Evolutionary conservation across 2,329 filamentous ascomycete genomes (phyloP).

Genomic region (Achaetomium macrosporum): DNA sequence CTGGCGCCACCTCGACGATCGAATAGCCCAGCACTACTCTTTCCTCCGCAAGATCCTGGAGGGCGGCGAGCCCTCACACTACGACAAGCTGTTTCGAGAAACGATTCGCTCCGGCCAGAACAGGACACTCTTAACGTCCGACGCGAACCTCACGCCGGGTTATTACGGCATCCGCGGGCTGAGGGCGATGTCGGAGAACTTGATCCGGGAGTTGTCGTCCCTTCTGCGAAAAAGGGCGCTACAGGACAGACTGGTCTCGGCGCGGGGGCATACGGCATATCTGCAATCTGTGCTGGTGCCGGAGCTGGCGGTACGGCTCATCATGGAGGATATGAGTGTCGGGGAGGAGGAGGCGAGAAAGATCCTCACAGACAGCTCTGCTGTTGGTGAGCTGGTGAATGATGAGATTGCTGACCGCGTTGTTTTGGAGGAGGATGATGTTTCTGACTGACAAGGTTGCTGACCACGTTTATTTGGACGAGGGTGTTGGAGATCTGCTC

Average conservation of each 20-base stretch:
- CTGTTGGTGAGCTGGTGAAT: constrained; percentile 62
- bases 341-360: constrained; percentile 38
- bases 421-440: background rate
- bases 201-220: constrained; percentile 55
- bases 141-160: constrained; percentile 60
- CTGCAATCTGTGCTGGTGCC: constrained; percentile 73
- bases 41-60: constrained; percentile 56
- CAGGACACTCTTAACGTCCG: constrained; percentile 53
- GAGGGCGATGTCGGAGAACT: constrained; percentile 63
- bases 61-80: constrained; percentile 52
- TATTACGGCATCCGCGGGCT: constrained; percentile 79
- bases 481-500: constrained; percentile 8
- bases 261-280: constrained; percentile 60
- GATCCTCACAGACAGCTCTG: constrained; percentile 61
- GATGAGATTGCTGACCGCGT: constrained; percentile 57
- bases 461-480: background rate
- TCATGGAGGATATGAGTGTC: constrained; percentile 51
- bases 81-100: constrained; percentile 49
- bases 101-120: constrained; percentile 53
- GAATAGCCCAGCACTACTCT: constrained; percentile 51
- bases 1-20: constrained; percentile 56
- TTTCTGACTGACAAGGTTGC: background rate
- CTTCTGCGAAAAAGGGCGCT: constrained; percentile 57
- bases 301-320: constrained; percentile 53
- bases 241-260: constrained; percentile 59